Conservation (phyloP, 2,329 filamentous ascomycete genomes). For the Aureobasidium pullulans region DNA sequence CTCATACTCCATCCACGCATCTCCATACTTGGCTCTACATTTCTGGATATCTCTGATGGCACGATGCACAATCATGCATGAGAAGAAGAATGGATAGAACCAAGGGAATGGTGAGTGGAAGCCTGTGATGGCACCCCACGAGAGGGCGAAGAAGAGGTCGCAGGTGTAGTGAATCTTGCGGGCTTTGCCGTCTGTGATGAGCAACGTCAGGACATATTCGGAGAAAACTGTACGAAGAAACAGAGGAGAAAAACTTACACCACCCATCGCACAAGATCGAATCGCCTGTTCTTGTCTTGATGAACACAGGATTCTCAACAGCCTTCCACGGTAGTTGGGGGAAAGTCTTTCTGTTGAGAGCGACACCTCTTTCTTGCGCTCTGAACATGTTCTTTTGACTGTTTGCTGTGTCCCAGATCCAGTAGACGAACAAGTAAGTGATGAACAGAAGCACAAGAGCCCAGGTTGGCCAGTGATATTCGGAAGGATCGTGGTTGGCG, state of each 20-base stretch:
- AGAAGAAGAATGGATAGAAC: constrained; percentile 5
- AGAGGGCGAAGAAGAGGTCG: constrained; percentile 7
- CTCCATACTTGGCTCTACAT: constrained; percentile 5
- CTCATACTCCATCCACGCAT: constrained; percentile 9
- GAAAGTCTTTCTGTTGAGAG: constrained; percentile 9
- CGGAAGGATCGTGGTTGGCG: constrained; percentile 6
- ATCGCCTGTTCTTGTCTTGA: constrained; percentile 10
- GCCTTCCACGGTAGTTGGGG: constrained; percentile 3
- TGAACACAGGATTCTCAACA: background rate
- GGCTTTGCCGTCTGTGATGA: background rate
- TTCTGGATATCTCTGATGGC: constrained; percentile 5
- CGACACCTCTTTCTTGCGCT: constrained; percentile 3
- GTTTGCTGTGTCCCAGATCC: constrained; percentile 16
- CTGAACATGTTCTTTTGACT: constrained; percentile 10
- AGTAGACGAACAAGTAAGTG: constrained; percentile 15
- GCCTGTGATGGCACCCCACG: constrained; percentile 6
- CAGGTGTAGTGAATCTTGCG: constrained; percentile 8
- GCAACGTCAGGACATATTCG: background rate
- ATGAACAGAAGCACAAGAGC: background rate
- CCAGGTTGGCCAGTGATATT: constrained; percentile 1
- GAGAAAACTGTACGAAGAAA: background rate
- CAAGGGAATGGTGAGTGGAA: constrained; percentile 6
- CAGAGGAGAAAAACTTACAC: background rate
- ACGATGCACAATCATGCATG: constrained; percentile 10
- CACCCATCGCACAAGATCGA: constrained; percentile 6